phyloP scores from a whole-genome alignment of 305 asterid genomes.

The Rubia peregrina region DNA sequence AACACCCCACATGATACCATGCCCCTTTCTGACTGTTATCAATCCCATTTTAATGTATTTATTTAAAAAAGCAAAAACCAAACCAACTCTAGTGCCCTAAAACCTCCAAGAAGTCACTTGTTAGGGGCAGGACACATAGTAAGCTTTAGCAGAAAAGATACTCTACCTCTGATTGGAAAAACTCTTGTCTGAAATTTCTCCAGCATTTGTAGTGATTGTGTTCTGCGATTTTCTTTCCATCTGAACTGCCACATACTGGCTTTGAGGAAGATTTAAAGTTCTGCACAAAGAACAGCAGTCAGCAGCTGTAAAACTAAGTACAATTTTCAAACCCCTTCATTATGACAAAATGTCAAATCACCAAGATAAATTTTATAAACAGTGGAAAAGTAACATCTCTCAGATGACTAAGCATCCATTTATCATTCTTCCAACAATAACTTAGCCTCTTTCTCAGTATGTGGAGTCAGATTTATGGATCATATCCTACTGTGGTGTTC shows the following conservation, averaged over 20 bases:
- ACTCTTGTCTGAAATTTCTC: constrained; percentile 36
- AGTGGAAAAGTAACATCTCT: background rate
- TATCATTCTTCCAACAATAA: background rate
- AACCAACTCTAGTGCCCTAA: background rate
- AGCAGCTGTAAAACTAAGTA: background rate
- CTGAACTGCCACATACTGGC: constrained; percentile 43
- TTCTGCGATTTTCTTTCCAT: constrained; percentile 37
- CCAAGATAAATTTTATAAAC: background rate
- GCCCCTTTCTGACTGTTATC: background rate
- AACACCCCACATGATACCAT: background rate
- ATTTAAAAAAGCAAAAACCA: constrained; percentile 1
- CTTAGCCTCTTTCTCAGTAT: background rate
- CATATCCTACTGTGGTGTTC: background rate
- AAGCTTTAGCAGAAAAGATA: constrained; percentile 3
- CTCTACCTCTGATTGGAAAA: constrained; percentile 41
- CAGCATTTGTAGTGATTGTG: constrained; percentile 30
- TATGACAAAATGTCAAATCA: background rate
- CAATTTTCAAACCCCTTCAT: background rate
- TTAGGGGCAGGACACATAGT: background rate
- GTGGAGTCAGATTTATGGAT: background rate
- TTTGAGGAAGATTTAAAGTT: constrained; percentile 63
- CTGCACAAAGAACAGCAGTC: constrained; percentile 32
- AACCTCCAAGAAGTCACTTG: background rate
- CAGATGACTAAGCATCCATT: background rate
- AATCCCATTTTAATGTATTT: background rate